These are phyloP conservation scores for Cystobasidium pallidum DNA, from an alignment of 1,284 basidiomycete genomes.

Conservation along the genomic window DNA sequence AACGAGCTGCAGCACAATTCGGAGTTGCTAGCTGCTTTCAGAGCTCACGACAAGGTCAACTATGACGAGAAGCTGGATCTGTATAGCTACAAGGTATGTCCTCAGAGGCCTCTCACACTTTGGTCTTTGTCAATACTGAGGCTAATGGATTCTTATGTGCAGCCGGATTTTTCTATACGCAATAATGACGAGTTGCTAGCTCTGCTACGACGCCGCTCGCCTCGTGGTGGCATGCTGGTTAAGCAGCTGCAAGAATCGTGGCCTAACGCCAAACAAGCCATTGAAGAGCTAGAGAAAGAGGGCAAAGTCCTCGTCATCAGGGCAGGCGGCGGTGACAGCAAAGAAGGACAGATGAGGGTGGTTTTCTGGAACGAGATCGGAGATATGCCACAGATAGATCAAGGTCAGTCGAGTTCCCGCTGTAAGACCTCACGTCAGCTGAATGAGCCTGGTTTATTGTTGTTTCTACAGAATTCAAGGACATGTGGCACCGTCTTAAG, in stretches of 20 bases:
- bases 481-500: slow-evolving; percentile 80
- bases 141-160: neutral
- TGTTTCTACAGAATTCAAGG: slow-evolving; percentile 69
- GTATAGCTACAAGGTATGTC: slow-evolving; percentile 74
- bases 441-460: neutral
- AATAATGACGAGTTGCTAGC: slow-evolving; percentile 78
- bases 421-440: neutral
- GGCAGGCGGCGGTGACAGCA: slow-evolving; percentile 68
- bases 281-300: slow-evolving; percentile 82
- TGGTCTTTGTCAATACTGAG: neutral
- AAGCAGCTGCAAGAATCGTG: slow-evolving; percentile 83
- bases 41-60: slow-evolving; percentile 73
- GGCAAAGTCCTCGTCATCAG: slow-evolving; percentile 83
- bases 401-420: slow-evolving; percentile 64
- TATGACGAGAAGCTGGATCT: slow-evolving; percentile 80
- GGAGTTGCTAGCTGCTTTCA: slow-evolving; percentile 76
- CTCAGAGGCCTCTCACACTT: neutral
- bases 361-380: slow-evolving; percentile 90
- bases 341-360: slow-evolving; percentile 71
- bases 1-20: slow-evolving; percentile 67
- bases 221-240: slow-evolving; percentile 79
- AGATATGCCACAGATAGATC: slow-evolving; percentile 67
- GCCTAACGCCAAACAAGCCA: slow-evolving; percentile 77
- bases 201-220: slow-evolving; percentile 76
- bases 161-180: slow-evolving; percentile 85